Evolutionary conservation across 2,329 filamentous ascomycete genomes (phyloP).

Genomic region (Fusarium sp.): DNA sequence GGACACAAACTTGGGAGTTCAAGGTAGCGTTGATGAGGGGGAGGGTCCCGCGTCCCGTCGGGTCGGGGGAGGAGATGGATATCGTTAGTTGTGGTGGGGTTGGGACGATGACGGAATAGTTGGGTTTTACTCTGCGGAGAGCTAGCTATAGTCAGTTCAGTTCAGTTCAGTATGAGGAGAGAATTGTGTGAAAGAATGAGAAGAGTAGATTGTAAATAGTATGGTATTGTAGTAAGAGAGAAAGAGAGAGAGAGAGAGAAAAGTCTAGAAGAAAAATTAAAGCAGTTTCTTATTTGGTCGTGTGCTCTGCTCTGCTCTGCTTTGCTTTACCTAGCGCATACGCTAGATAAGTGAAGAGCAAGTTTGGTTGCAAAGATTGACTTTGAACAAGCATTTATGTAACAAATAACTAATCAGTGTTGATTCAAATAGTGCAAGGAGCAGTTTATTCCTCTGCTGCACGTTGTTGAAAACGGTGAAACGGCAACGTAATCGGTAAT

Average conservation of each 20-base stretch:
- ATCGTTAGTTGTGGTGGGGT: constrained; percentile 30
- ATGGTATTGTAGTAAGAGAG: too few species aligned
- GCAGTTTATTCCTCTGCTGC: too few species aligned
- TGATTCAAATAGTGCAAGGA: too few species aligned
- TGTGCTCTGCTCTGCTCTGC: too few species aligned
- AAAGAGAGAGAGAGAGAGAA: too few species aligned
- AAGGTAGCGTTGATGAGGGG: constrained; percentile 30
- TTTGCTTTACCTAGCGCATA: too few species aligned
- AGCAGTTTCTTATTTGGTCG: too few species aligned
- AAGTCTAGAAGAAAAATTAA: too few species aligned
- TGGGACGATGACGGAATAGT: constrained; percentile 36
- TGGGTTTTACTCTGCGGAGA: constrained; percentile 8
- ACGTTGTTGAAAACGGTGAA: not conserved
- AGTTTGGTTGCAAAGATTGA: not conserved
- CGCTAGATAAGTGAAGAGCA: too few species aligned
- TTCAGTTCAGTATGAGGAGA: not conserved
- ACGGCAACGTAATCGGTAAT: too few species aligned
- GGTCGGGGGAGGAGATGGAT: constrained; percentile 27
- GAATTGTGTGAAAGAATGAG: not conserved
- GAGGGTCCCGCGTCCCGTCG: constrained; percentile 15
- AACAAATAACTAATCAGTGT: too few species aligned
- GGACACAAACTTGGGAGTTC: constrained; percentile 6
- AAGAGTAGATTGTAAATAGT: too few species aligned
- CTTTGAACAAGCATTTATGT: not conserved
- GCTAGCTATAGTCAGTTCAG: not conserved